phyloP scores from a whole-genome alignment of 2,329 filamentous ascomycete species.

The Colletotrichum ledebouriae region DNA sequence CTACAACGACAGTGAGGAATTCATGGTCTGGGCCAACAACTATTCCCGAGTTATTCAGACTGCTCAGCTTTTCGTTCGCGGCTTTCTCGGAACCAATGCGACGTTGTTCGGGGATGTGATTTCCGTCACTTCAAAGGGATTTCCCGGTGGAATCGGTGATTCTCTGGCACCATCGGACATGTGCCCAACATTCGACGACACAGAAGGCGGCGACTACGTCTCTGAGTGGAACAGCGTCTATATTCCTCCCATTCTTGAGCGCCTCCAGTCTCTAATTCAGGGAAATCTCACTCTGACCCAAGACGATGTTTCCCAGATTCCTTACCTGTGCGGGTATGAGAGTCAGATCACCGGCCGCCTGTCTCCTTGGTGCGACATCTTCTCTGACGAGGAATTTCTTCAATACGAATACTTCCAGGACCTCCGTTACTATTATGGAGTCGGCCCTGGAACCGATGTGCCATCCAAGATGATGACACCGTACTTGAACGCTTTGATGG shows the following conservation, averaged over 20 bases:
- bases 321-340: conserved; percentile 80
- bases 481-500: conserved; percentile 66
- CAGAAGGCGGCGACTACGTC: conserved; percentile 61
- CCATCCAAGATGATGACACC: conserved; percentile 72
- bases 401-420: conserved; percentile 78
- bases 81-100: conserved; percentile 70
- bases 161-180: conserved; percentile 73
- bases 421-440: conserved; percentile 76
- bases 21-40: conserved; percentile 75
- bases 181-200: conserved; percentile 70
- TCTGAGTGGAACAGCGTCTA: conserved; percentile 64
- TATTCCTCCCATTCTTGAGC: conserved; percentile 65
- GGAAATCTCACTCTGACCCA: conserved; percentile 68
- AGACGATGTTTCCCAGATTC: conserved; percentile 69
- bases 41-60: conserved; percentile 75
- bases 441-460: conserved; percentile 68
- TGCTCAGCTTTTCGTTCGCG: conserved; percentile 71
- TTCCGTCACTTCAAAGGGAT: conserved; percentile 68
- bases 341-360: conserved; percentile 73
- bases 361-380: conserved; percentile 74
- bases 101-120: conserved; percentile 67
- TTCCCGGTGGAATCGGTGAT: conserved; percentile 67
- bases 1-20: conserved; percentile 62
- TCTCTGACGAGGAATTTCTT: conserved; percentile 71
- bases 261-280: conserved; percentile 66